Percentiles rank a stretch among this genome's conserved stretches.
Evolutionary conservation across 1,139 yeast species (phyloP).

Genomic region (Candida freyschussii): DNA sequence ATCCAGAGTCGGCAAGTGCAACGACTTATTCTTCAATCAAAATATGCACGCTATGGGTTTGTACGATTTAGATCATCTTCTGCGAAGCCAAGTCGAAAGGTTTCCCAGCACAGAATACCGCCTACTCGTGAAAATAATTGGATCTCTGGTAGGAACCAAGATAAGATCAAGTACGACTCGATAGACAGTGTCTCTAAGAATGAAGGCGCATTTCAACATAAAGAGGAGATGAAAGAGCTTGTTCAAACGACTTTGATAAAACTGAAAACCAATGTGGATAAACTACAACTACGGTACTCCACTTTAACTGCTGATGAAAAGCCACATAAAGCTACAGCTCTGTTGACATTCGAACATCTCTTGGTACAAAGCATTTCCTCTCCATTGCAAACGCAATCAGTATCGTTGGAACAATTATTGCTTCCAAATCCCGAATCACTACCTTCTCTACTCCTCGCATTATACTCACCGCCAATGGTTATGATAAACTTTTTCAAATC

Average conservation of each 20-base stretch:
- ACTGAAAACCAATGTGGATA: background rate
- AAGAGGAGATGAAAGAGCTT: too few species aligned
- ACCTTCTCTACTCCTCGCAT: slow-evolving; percentile 1
- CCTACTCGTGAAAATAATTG: slow-evolving; percentile 1
- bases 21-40: too few species aligned
- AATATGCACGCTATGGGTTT: too few species aligned
- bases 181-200: too few species aligned
- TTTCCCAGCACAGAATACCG: background rate
- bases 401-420: background rate
- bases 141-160: slow-evolving; percentile 3
- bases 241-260: background rate
- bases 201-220: too few species aligned
- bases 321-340: background rate
- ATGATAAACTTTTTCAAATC: slow-evolving; percentile 6
- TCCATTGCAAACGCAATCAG: too few species aligned
- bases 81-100: too few species aligned
- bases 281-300: background rate
- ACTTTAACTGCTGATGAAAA: background rate
- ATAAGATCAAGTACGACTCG: background rate
- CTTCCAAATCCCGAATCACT: slow-evolving; percentile 3
- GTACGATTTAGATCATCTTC: too few species aligned
- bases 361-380: background rate
- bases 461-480: background rate
- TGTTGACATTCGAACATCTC: slow-evolving; percentile 3
- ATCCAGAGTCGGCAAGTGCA: too few species aligned